These are phyloP conservation scores for Termitomyces sp. DNA, from an alignment of 768 basidiomycete species.

Conservation along the genomic window DNA sequence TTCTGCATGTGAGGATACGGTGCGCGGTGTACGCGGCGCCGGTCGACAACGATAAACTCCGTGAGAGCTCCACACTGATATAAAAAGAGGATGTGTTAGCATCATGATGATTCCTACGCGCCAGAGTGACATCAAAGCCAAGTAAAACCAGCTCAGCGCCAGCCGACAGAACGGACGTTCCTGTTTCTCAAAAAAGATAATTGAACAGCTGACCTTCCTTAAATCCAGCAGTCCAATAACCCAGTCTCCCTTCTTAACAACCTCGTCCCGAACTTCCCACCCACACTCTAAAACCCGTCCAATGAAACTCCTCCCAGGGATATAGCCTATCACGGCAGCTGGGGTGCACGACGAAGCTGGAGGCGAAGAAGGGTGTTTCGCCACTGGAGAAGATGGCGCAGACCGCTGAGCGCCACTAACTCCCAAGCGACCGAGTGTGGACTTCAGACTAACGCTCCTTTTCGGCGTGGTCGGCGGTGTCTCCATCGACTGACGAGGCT, in stretches of 20 bases:
- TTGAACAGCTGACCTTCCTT: conserved; percentile 55
- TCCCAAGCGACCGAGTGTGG: conserved; percentile 16
- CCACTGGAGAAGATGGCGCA: background rate
- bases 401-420: conserved; percentile 4
- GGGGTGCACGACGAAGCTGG: conserved; percentile 7
- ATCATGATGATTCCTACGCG: background rate
- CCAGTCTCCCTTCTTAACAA: conserved; percentile 76
- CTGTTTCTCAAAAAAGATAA: background rate
- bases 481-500: conserved; percentile 6
- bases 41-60: conserved; percentile 85
- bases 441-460: conserved; percentile 15
- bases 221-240: conserved; percentile 78
- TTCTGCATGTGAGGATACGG: conserved; percentile 51
- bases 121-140: background rate
- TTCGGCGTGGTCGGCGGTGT: conserved; percentile 12
- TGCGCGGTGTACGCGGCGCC: conserved; percentile 68
- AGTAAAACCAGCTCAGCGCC: conserved; percentile 1
- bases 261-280: conserved; percentile 69
- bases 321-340: conserved; percentile 54
- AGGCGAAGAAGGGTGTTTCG: background rate
- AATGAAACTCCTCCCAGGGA: conserved; percentile 85
- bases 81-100: conserved; percentile 12
- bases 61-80: conserved; percentile 75
- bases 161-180: background rate
- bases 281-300: conserved; percentile 82